phyloP scores from a whole-genome alignment of 78 protist species.

The Bodo saltans region DNA sequence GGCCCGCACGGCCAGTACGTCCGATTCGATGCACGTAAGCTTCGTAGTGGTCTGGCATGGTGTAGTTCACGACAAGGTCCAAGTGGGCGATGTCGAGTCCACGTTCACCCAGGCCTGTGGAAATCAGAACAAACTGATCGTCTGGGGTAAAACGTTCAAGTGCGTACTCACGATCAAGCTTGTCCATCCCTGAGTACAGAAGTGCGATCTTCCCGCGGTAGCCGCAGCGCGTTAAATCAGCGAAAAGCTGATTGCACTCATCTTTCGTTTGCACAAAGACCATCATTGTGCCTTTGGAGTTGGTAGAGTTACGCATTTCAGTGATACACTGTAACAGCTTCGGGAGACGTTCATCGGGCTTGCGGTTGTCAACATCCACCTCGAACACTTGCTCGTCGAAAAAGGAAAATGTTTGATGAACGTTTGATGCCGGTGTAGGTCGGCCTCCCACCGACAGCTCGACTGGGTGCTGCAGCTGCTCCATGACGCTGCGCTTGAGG shows the following conservation, averaged over 20 bases:
- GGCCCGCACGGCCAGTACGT: constrained; percentile 95
- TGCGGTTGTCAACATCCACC: background rate
- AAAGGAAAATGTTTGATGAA: constrained; percentile 65
- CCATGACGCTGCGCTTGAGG: constrained; percentile 74
- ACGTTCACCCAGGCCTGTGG: constrained; percentile 95
- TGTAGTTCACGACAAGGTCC: constrained; percentile 86
- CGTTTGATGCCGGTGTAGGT: constrained; percentile 70
- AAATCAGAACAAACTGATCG: constrained; percentile 67
- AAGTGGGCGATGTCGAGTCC: constrained; percentile 93
- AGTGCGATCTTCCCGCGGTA: constrained; percentile 25
- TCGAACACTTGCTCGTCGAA: constrained; percentile 28
- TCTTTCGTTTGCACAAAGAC: constrained; percentile 85
- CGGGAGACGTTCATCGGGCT: background rate
- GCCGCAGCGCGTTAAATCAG: constrained; percentile 84
- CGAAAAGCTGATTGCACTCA: constrained; percentile 93
- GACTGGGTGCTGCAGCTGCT: constrained; percentile 56
- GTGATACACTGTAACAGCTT: constrained; percentile 88
- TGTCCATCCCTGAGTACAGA: constrained; percentile 95
- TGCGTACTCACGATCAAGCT: constrained; percentile 84
- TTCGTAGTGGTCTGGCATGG: constrained; percentile 86
- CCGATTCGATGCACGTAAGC: constrained; percentile 97
- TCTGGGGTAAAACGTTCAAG: constrained; percentile 75
- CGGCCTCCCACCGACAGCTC: constrained; percentile 61
- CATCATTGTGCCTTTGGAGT: constrained; percentile 67
- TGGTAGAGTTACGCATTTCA: constrained; percentile 83